A percentile compares a stretch with the other conserved stretches of the same genome.
These are phyloP conservation scores for Recurvomyces mirabilis DNA, from an alignment of 495 filamentous ascomycete species.

Conservation along the genomic window DNA sequence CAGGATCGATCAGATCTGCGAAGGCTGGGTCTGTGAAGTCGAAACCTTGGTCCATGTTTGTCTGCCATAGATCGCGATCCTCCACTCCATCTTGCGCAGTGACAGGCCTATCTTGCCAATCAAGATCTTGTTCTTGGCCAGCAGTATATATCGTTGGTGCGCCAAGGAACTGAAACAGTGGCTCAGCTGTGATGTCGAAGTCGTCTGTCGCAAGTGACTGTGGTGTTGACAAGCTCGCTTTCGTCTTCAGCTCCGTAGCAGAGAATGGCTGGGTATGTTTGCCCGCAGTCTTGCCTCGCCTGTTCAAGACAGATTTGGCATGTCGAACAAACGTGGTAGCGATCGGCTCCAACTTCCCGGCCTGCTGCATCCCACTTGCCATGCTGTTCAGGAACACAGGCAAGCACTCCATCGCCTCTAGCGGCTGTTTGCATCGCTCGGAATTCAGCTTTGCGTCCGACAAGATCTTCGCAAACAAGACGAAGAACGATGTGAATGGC, in stretches of 20 bases:
- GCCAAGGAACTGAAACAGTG: too few species aligned
- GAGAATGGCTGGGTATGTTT: background rate
- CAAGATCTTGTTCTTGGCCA: too few species aligned
- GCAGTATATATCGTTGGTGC: too few species aligned
- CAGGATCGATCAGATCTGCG: conserved; percentile 1
- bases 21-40: background rate
- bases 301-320: background rate
- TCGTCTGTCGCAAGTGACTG: too few species aligned
- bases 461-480: conserved; percentile 6
- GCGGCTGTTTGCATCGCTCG: background rate
- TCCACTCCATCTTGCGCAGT: background rate
- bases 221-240: background rate
- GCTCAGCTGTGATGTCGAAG: too few species aligned
- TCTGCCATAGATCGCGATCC: background rate
- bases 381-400: conserved; percentile 3
- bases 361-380: background rate
- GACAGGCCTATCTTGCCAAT: background rate
- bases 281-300: background rate
- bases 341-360: conserved; percentile 4
- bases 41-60: background rate
- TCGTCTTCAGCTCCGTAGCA: background rate
- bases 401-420: conserved; percentile 11
- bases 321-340: conserved; percentile 1
- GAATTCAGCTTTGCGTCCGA: background rate
- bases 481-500: conserved; percentile 10